A percentile compares a stretch with the other conserved stretches of the same genome.
Evolutionary conservation across 352 stramenopile species (phyloP).

Genomic region (Pythium myriotylum): DNA sequence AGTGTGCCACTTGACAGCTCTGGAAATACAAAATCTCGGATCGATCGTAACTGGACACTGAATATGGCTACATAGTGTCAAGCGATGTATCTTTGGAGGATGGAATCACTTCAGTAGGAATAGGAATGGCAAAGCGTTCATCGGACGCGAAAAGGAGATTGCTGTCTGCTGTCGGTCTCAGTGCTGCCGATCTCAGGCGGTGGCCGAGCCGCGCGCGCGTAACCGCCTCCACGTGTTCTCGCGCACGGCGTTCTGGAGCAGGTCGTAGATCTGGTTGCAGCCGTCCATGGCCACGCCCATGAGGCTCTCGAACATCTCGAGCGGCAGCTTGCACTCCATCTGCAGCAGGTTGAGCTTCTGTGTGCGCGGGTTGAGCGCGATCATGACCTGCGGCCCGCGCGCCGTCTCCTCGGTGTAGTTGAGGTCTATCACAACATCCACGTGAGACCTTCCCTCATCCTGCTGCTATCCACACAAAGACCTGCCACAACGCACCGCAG

Average conservation of each 20-base stretch:
- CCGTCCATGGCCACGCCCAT: slow-evolving; percentile 81
- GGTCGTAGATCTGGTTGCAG: slow-evolving; percentile 84
- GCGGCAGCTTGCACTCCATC: slow-evolving; percentile 90
- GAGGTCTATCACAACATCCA: slow-evolving; percentile 85
- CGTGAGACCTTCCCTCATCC: no score
- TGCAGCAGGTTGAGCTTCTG: slow-evolving; percentile 88
- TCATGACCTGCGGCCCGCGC: slow-evolving; percentile 85
- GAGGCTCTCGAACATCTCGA: slow-evolving; percentile 88
- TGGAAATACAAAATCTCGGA: no score
- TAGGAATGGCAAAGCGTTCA: no score
- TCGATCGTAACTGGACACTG: no score
- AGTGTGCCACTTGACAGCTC: no score
- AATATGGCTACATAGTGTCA: not conserved
- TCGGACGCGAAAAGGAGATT: no score
- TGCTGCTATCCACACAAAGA: no score
- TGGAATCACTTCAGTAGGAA: no score
- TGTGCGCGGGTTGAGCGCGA: slow-evolving; percentile 88
- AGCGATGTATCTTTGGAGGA: not conserved
- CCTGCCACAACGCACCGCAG: slow-evolving; percentile 52
- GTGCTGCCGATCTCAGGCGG: no score
- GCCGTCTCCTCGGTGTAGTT: slow-evolving; percentile 90
- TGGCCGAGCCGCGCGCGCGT: slow-evolving; percentile 47
- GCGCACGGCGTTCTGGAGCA: slow-evolving; percentile 84
- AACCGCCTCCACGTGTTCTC: slow-evolving; percentile 85
- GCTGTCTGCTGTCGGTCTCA: no score